Evolutionary conservation across 495 filamentous ascomycete genomes (phyloP).

Genomic region (Penicillium desertorum): DNA sequence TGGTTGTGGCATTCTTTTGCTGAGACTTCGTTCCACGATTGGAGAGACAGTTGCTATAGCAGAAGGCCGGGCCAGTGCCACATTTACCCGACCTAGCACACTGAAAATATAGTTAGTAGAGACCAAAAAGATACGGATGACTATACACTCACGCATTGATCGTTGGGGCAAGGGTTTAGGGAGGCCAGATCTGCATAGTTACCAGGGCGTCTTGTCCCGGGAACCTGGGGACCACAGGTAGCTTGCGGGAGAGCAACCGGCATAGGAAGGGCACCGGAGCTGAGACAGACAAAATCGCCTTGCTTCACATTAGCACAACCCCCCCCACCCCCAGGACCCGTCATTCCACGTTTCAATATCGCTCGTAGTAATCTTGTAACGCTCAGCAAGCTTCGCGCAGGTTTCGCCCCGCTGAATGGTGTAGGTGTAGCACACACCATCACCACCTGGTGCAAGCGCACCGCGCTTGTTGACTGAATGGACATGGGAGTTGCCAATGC

Average conservation of each 20-base stretch:
- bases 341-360: slow-evolving; percentile 21
- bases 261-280: slow-evolving; percentile 21
- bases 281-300: slow-evolving; percentile 19
- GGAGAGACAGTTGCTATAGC: background rate
- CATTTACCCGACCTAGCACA: slow-evolving; percentile 11
- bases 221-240: slow-evolving; percentile 23
- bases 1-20: background rate
- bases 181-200: slow-evolving; percentile 17
- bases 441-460: background rate
- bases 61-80: slow-evolving; percentile 4
- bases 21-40: background rate
- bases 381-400: slow-evolving; percentile 10
- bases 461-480: background rate
- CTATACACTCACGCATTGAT: slow-evolving; percentile 16
- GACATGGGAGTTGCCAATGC: background rate
- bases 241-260: slow-evolving; percentile 22
- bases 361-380: slow-evolving; percentile 4
- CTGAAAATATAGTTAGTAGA: background rate
- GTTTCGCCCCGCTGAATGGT: slow-evolving; percentile 10
- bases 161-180: slow-evolving; percentile 17
- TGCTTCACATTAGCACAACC: slow-evolving; percentile 10
- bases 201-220: slow-evolving; percentile 15
- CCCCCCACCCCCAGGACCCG: slow-evolving; percentile 16
- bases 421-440: slow-evolving; percentile 10
- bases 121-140: background rate